Base-by-base conservation (phyloP, 2,329 filamentous ascomycete genomes). In the Xylariomycetidae sp. region DNA sequence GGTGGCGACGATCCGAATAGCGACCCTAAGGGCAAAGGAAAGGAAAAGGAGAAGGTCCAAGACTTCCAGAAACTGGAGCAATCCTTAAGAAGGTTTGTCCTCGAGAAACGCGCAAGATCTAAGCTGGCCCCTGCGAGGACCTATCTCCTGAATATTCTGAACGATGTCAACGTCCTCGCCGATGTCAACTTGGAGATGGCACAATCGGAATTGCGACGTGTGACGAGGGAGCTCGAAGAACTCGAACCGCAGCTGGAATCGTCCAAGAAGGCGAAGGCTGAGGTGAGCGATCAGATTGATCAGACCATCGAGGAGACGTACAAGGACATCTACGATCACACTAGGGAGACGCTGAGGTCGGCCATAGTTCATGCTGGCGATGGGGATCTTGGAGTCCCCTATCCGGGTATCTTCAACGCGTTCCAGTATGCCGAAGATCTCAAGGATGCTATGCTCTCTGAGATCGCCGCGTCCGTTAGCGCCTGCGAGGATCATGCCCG, bases 41-140 rank as follows among this genome's bases (percentile, higher is more conserved):
- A 95, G 56, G 85, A 88, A 35, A 83, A 83, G 53, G 87, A 94
- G 54, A 94, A 94, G 61, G 71, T 89, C 9, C 78, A 82, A 38
- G 89, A 97, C 51, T 98, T 98, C 55, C 84, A 90, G 53, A 82
- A 83, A 33, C 72, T 98, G 5, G 92, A 98, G 60, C 79, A 86
- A 45, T 92, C 92, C 4, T 63, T 98, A 23, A 78, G 92, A 38
- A 80, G 89, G 27, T 98, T 98, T 49, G 92, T 98, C 6, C 72
- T 98, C 16, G 92, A 98, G 57, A 97, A 97, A 69, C 80, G 92
- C 36, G 88, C 92, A 30, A 80, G 88, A 18, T 97, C 92, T 7
- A 98, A 98, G 66, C 74, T 98, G 39, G 90, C 92, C 1, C 92
- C 92, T 5, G 92, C 92, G 6, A 89, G 88, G 62, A 97, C 90